These are phyloP conservation scores for Psilocybe sp. DNA, from an alignment of 768 basidiomycete genomes.

Conservation along the genomic window DNA sequence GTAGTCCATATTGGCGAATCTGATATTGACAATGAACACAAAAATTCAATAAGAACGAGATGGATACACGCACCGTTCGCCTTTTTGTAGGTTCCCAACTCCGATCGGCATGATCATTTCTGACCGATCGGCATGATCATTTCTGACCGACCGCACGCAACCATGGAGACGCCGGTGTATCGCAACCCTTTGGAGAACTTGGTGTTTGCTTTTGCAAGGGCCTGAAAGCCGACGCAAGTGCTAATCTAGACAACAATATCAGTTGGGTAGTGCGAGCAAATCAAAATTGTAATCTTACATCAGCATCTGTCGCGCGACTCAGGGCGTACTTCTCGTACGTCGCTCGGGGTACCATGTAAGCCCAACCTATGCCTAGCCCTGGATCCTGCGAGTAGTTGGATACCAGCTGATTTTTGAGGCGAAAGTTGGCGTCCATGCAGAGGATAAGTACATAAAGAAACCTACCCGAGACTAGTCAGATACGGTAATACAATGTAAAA, in stretches of 20 bases:
- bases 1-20: slow-evolving; percentile 17
- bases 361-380: slow-evolving; percentile 3
- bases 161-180: slow-evolving; percentile 10
- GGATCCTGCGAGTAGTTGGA: slow-evolving; percentile 10
- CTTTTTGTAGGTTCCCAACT: slow-evolving; percentile 28
- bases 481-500: too few species aligned
- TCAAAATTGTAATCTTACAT: slow-evolving; percentile 6
- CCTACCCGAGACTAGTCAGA: too few species aligned
- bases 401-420: slow-evolving; percentile 9
- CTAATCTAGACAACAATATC: slow-evolving; percentile 3
- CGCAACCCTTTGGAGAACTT: slow-evolving; percentile 8
- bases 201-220: slow-evolving; percentile 7
- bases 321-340: slow-evolving; percentile 9
- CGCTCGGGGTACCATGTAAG: slow-evolving; percentile 6
- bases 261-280: too few species aligned
- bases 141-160: slow-evolving; percentile 7
- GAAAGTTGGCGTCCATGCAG: slow-evolving; percentile 13
- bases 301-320: slow-evolving; percentile 1
- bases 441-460: slow-evolving; percentile 10
- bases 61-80: slow-evolving; percentile 27
- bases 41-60: background rate
- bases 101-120: too few species aligned
- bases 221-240: slow-evolving; percentile 13
- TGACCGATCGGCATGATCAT: slow-evolving; percentile 8
- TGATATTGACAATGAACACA: background rate